phyloP scores from a whole-genome alignment of 176 grass and related monocot genomes.

The Oryza glumipatula region DNA sequence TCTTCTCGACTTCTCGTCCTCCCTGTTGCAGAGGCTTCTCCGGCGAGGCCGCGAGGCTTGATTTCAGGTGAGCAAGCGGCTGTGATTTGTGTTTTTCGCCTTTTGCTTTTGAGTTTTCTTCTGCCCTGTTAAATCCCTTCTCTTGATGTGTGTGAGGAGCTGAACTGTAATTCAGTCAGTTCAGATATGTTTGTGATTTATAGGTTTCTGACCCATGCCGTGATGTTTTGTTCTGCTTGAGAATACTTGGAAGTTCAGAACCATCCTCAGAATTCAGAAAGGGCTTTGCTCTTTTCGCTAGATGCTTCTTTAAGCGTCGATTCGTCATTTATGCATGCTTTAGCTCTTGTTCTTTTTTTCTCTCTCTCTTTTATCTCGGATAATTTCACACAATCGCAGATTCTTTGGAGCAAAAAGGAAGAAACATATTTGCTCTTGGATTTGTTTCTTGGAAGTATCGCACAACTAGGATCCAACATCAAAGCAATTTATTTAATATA shows the following conservation, averaged over 20 bases:
- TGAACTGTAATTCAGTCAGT: background rate
- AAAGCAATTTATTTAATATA: background rate
- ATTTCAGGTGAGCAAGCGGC: constrained; percentile 41
- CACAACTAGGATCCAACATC: background rate
- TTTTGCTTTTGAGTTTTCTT: background rate
- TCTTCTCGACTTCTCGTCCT: background rate
- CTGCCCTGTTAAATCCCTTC: background rate
- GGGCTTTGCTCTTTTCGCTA: background rate
- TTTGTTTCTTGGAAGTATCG: background rate
- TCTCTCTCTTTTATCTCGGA: background rate
- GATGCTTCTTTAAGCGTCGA: background rate
- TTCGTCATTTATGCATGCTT: background rate
- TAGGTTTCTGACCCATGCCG: background rate
- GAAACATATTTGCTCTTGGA: background rate
- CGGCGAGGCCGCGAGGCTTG: background rate
- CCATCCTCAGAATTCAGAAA: background rate
- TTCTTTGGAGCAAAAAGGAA: constrained; percentile 4
- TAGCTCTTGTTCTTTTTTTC: background rate
- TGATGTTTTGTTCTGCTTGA: background rate
- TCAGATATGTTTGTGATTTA: background rate
- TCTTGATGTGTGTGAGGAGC: background rate
- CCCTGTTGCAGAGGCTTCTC: background rate
- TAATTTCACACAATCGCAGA: background rate
- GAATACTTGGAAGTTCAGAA: background rate
- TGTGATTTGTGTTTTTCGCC: background rate